Base-by-base conservation (phyloP, 106 monocot genomes). In the Dendrobium huoshanense region DNA sequence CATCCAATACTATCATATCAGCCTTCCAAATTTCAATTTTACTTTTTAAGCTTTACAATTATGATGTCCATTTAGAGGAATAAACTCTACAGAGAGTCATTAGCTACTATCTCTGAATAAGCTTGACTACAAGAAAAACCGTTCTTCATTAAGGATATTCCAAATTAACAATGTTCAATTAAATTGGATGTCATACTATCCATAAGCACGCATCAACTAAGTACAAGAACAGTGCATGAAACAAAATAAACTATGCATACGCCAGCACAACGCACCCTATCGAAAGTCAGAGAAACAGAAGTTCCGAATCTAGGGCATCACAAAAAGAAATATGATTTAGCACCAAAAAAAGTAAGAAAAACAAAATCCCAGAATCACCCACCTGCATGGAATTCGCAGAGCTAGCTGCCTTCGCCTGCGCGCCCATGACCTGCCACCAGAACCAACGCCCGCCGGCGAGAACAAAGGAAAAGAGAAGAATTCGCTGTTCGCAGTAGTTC, bases 341-440 rank as follows among this genome's bases (percentile, higher is more conserved):
- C 37, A 22, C 19, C 11, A 73, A 17, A 17, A 41, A 25, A 40
- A 16, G 8, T 2, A 16, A 47, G 5, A 48, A 54, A 15, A 54
- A 40, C 40, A 13, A 78, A 83, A 55, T 40, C 72, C 77, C 22
- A 40, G 9, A 51, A 29, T 11, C 72, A 83, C 83, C 31, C 18
- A 83, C 83, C 83, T 81, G 81, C 75, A 83, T 41, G 20, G 79
- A 79, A 74, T 79, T 83, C 42, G 83, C 41, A 16, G 79, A 79
- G 48, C 61, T 79, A 9, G 74, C 72, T 27, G 42, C 16, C 79
- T 83, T 83, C 72, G 74, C 79, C 61, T 79, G 83, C 29, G 79
- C 75, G 5, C 79, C 83, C 83, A 83, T 83, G 18, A 31, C 25
- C 45, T 19, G 15, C 59, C 42, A 31, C 58, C 15, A 43, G 19